These are phyloP conservation scores for Alternaria arbusti DNA, from an alignment of 2,329 filamentous ascomycete genomes.

Conservation along the genomic window DNA sequence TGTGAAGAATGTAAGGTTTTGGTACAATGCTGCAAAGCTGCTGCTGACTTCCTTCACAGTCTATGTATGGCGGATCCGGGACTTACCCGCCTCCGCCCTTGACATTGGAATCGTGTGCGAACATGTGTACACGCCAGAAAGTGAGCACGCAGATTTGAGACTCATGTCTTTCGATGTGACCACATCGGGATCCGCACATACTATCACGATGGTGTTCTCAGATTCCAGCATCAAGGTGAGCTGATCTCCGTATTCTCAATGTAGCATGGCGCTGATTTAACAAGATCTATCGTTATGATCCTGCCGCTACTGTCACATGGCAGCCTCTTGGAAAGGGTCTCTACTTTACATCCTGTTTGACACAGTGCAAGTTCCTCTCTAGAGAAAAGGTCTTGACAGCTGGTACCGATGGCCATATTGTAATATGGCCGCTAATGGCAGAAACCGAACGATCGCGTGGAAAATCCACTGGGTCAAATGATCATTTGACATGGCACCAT, in stretches of 20 bases:
- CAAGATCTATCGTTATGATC: conserved; percentile 55
- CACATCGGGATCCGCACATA: conserved; percentile 49
- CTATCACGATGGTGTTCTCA: conserved; percentile 78
- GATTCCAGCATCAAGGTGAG: conserved; percentile 76
- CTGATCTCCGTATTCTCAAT: neutral
- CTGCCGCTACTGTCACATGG: conserved; percentile 40
- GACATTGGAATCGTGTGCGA: conserved; percentile 61
- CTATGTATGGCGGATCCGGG: conserved; percentile 76
- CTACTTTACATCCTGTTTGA: conserved; percentile 69
- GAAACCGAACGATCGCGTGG: conserved; percentile 9
- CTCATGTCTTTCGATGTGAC: conserved; percentile 78
- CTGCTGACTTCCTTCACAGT: conserved; percentile 54
- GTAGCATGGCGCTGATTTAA: neutral
- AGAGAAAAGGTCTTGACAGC: conserved; percentile 65
- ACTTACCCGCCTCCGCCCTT: conserved; percentile 56
- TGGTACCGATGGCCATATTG: conserved; percentile 81
- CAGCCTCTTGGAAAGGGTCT: conserved; percentile 44
- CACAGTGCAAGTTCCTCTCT: conserved; percentile 60
- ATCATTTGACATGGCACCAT: conserved; percentile 35
- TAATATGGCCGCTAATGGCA: conserved; percentile 60
- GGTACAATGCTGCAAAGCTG: neutral
- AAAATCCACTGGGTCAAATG: conserved; percentile 17
- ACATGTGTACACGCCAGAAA: conserved; percentile 57
- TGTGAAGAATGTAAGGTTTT: conserved; percentile 68
- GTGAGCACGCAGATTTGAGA: conserved; percentile 70